A percentile compares a stretch with the other conserved stretches of the same genome.
Evolutionary conservation across 768 basidiomycete genomes (phyloP).

Genomic region (Pulveroboletus ravenelii): DNA sequence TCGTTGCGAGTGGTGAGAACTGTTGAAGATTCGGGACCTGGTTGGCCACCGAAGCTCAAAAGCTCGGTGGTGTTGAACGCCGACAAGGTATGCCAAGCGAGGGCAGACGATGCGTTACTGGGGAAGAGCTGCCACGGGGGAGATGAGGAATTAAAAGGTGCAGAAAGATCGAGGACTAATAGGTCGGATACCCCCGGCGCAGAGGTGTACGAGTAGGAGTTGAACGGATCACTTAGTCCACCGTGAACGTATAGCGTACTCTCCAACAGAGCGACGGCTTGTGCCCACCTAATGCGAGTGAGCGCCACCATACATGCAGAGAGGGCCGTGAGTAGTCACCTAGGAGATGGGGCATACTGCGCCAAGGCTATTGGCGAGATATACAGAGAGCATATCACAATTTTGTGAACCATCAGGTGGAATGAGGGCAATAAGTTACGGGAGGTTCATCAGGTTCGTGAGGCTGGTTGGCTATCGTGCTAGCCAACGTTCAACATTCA

Average conservation of each 20-base stretch:
- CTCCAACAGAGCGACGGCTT: conserved; percentile 57
- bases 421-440: conserved; percentile 14
- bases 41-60: conserved; percentile 74
- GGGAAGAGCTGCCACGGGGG: conserved; percentile 68
- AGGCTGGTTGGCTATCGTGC: not conserved
- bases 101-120: conserved; percentile 47
- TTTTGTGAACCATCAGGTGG: conserved; percentile 7
- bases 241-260: conserved; percentile 70
- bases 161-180: conserved; percentile 59
- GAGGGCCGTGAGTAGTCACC: conserved; percentile 8
- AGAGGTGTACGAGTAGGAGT: conserved; percentile 65
- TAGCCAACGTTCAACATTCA: not conserved
- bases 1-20: conserved; percentile 51
- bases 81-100: conserved; percentile 80
- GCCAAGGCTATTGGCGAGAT: conserved; percentile 15
- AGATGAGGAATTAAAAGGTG: conserved; percentile 51
- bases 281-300: conserved; percentile 70
- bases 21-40: conserved; percentile 52
- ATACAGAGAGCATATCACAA: conserved; percentile 9
- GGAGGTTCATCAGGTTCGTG: conserved; percentile 17
- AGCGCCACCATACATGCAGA: not conserved
- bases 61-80: conserved; percentile 50
- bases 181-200: conserved; percentile 72
- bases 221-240: conserved; percentile 71
- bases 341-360: conserved; percentile 24